Percentiles rank a stretch among this genome's conserved stretches.
These are phyloP conservation scores for Botrytis squamosa DNA, from an alignment of 2,329 filamentous ascomycete species.

Conservation along the genomic window DNA sequence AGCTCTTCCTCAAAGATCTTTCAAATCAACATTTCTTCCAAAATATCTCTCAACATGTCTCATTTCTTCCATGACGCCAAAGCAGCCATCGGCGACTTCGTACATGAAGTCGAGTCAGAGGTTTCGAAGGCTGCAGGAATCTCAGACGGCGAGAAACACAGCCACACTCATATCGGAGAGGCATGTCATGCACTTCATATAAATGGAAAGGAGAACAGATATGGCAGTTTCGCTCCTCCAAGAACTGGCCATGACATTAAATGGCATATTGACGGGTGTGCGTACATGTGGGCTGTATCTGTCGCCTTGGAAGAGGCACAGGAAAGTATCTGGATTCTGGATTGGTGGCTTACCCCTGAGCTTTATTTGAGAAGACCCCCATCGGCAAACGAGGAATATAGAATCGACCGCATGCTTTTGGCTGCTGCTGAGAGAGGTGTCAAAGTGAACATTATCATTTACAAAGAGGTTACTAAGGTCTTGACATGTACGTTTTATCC, in stretches of 20 bases:
- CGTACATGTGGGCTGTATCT: slow-evolving; percentile 83
- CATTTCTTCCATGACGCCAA: slow-evolving; percentile 27
- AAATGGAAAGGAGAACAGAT: slow-evolving; percentile 52
- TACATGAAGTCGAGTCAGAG: slow-evolving; percentile 27
- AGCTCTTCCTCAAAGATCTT: background rate
- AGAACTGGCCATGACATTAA: slow-evolving; percentile 72
- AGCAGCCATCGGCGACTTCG: slow-evolving; percentile 26
- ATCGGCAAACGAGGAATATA: slow-evolving; percentile 76
- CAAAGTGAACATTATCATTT: slow-evolving; percentile 81
- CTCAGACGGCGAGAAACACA: slow-evolving; percentile 41
- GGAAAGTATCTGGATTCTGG: slow-evolving; percentile 74
- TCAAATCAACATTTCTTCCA: background rate
- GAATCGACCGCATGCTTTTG: slow-evolving; percentile 78
- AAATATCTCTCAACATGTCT: slow-evolving; percentile 26
- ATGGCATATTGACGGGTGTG: slow-evolving; percentile 84
- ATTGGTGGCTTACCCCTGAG: slow-evolving; percentile 87
- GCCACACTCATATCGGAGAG: slow-evolving; percentile 46
- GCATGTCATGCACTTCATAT: slow-evolving; percentile 45
- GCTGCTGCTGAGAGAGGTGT: slow-evolving; percentile 83
- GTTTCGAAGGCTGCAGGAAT: slow-evolving; percentile 36
- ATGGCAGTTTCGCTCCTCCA: slow-evolving; percentile 69
- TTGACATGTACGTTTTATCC: slow-evolving; percentile 67
- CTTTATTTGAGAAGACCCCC: slow-evolving; percentile 83
- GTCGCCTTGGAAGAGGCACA: slow-evolving; percentile 73
- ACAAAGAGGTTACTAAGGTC: slow-evolving; percentile 85